Conservation (phyloP, 2,329 filamentous ascomycete species). For the Boeremia exigua region DNA sequence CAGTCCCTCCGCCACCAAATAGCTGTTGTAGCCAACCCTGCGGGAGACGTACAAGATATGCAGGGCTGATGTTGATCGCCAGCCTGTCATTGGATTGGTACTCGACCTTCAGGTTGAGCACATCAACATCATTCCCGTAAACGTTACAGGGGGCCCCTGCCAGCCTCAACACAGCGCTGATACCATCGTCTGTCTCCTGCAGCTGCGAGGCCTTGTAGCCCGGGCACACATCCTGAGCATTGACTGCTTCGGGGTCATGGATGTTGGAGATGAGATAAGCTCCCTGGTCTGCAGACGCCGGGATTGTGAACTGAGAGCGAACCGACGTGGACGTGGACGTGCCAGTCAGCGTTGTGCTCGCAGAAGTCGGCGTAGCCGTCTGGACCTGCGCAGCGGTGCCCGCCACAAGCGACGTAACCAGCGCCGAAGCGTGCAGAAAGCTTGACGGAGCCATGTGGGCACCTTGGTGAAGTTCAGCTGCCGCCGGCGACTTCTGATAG, state of each 20-base stretch:
- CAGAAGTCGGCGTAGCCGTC: conserved; percentile 25
- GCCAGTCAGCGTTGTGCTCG: conserved; percentile 33
- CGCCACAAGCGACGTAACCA: conserved; percentile 33
- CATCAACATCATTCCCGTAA: conserved; percentile 76
- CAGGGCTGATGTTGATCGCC: conserved; percentile 73
- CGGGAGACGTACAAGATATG: conserved; percentile 56
- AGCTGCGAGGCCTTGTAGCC: conserved; percentile 64
- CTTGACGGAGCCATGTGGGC: conserved; percentile 19
- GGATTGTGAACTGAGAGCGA: conserved; percentile 46
- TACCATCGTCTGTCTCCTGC: conserved; percentile 52
- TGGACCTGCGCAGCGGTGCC: conserved; percentile 28
- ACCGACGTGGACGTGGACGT: conserved; percentile 41
- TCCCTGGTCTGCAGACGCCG: conserved; percentile 44
- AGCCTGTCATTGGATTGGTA: conserved; percentile 71
- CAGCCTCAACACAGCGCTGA: conserved; percentile 60
- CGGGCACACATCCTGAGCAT: conserved; percentile 68
- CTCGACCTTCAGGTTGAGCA: conserved; percentile 70
- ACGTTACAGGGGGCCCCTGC: conserved; percentile 69
- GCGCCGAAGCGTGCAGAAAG: conserved; percentile 29
- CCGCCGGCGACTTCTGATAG: neutral
- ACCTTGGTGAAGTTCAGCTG: neutral
- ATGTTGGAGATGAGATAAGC: conserved; percentile 63
- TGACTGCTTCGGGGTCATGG: conserved; percentile 65
- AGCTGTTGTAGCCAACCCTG: too few species aligned
- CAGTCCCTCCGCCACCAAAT: too few species aligned